Conservation (phyloP, 176 grass and related monocot genomes). For the Canna indica region DNA sequence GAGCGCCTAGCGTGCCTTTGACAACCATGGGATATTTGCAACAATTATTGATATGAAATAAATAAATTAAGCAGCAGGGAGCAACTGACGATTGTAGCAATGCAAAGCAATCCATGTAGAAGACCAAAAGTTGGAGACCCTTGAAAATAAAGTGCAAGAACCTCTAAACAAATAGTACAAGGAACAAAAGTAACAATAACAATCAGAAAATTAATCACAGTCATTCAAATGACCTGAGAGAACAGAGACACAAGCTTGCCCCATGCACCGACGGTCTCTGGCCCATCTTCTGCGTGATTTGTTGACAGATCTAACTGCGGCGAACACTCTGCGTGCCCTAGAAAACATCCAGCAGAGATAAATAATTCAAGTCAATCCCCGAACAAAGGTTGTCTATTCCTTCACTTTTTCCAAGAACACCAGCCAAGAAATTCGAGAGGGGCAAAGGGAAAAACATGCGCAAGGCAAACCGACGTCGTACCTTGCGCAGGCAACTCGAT, state of each 20-base stretch:
- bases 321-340: background rate
- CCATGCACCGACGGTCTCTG: background rate
- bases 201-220: background rate
- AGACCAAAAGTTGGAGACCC: background rate
- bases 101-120: background rate
- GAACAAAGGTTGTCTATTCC: background rate
- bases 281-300: slow-evolving; percentile 4
- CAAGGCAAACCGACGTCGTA: background rate
- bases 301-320: background rate
- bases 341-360: background rate
- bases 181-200: background rate
- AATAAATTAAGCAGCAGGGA: background rate
- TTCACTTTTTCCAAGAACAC: background rate
- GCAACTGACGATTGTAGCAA: background rate
- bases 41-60: background rate
- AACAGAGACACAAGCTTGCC: slow-evolving; percentile 9
- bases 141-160: background rate
- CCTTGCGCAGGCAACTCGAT: background rate
- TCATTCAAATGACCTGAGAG: slow-evolving; percentile 4
- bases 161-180: background rate
- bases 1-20: too few species aligned
- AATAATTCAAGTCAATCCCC: background rate
- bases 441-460: background rate
- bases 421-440: background rate
- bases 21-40: background rate